phyloP scores from a whole-genome alignment of 2,329 filamentous ascomycete genomes.

The Ceratocystis colombiana region DNA sequence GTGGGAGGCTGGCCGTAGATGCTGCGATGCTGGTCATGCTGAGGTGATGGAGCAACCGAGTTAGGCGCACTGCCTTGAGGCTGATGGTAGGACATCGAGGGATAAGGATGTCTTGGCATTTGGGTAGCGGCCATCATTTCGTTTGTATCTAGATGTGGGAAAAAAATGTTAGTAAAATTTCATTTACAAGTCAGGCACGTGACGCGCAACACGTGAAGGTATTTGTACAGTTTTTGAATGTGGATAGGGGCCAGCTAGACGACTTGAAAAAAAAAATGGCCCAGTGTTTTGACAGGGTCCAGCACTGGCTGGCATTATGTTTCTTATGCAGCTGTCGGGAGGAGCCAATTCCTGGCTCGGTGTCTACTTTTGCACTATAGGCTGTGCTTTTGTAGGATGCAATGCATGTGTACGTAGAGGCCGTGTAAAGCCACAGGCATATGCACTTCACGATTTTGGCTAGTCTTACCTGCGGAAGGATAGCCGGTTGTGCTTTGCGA shows the following conservation, averaged over 20 bases:
- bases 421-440: too few relatives aligned
- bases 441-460: neutral
- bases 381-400: too few relatives aligned
- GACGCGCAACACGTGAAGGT: too few relatives aligned
- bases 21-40: slow-evolving; percentile 79
- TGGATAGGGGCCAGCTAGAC: neutral
- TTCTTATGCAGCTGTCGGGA: neutral
- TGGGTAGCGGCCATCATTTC: slow-evolving; percentile 57
- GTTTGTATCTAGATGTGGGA: slow-evolving; percentile 41
- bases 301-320: neutral
- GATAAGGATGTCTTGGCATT: slow-evolving; percentile 70
- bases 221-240: neutral
- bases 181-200: neutral
- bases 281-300: neutral
- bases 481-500: slow-evolving; percentile 75
- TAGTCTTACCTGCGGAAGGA: slow-evolving; percentile 62
- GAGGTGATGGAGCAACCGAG: slow-evolving; percentile 79
- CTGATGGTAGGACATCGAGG: slow-evolving; percentile 83
- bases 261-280: neutral
- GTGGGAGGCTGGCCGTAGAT: slow-evolving; percentile 73
- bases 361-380: neutral
- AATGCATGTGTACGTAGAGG: too few relatives aligned
- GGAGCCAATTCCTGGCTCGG: slow-evolving; percentile 2
- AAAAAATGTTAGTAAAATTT: neutral
- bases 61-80: slow-evolving; percentile 92